These are phyloP conservation scores for Hanseniaspora pseudoguilliermondii DNA, from an alignment of 805 yeast genomes.

Conservation along the genomic window DNA sequence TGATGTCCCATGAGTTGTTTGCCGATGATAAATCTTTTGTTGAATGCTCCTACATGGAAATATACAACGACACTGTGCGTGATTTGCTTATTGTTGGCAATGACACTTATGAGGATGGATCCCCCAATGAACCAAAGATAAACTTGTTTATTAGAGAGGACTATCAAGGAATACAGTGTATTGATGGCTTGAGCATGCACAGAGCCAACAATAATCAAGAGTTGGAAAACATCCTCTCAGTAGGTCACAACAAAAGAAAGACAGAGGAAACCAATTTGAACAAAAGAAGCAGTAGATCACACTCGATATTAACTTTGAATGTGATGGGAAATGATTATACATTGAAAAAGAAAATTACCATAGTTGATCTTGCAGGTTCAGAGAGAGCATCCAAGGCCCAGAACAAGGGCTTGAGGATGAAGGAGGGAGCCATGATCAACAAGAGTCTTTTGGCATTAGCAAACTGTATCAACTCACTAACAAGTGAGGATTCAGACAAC, in stretches of 20 bases:
- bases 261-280: conserved; percentile 85
- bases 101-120: not conserved
- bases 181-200: conserved; percentile 27
- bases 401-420: conserved; percentile 66
- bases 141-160: conserved; percentile 40
- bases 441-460: conserved; percentile 80
- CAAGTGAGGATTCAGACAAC: conserved; percentile 32
- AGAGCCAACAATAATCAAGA: conserved; percentile 51
- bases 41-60: conserved; percentile 62
- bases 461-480: conserved; percentile 83
- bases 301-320: conserved; percentile 79
- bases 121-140: not conserved
- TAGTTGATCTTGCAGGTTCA: conserved; percentile 89
- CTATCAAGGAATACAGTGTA: conserved; percentile 2
- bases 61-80: conserved; percentile 78
- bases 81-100: conserved; percentile 40
- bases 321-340: conserved; percentile 37
- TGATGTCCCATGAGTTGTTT: conserved; percentile 67
- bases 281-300: conserved; percentile 81
- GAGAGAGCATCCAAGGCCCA: conserved; percentile 86
- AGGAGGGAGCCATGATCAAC: conserved; percentile 91
- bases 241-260: conserved; percentile 66
- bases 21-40: conserved; percentile 26
- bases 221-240: conserved; percentile 62
- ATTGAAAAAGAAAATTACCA: conserved; percentile 34